phyloP scores from a whole-genome alignment of 176 grass and related monocot genomes.

The Microstegium vimineum region DNA sequence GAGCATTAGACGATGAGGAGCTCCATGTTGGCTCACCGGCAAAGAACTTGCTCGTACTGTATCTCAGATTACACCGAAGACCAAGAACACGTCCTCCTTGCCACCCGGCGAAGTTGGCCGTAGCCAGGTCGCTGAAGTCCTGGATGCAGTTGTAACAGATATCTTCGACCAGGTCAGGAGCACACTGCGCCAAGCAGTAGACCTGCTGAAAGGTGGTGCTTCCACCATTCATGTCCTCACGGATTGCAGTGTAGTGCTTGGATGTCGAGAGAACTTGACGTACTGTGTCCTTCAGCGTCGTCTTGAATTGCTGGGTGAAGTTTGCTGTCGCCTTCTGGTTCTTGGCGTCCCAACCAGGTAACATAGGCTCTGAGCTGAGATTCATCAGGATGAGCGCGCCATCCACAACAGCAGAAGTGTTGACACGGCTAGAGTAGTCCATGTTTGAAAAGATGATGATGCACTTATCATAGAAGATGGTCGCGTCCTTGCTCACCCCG shows the following conservation, averaged over 20 bases:
- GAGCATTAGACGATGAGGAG: background rate
- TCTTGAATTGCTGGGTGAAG: background rate
- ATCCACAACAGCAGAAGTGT: background rate
- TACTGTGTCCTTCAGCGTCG: background rate
- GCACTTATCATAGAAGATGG: background rate
- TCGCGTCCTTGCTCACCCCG: background rate
- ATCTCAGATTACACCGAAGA: constrained; percentile 25
- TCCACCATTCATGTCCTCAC: background rate
- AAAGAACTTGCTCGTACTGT: constrained; percentile 9
- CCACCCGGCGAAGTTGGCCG: background rate
- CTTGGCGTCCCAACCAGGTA: background rate
- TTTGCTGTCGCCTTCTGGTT: too few species aligned
- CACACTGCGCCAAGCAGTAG: constrained; percentile 31
- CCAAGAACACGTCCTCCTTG: constrained; percentile 9
- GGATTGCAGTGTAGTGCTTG: background rate
- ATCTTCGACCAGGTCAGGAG: background rate
- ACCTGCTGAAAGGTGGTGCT: background rate
- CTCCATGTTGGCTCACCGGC: background rate
- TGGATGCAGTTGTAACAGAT: constrained; percentile 24
- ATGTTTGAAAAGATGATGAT: constrained; percentile 3
- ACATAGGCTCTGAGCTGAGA: background rate
- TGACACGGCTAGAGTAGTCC: background rate
- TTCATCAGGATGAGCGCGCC: background rate
- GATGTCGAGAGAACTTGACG: background rate
- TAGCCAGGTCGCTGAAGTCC: background rate